A percentile compares a stretch with the other conserved stretches of the same genome.
Conservation (phyloP, 257 asterid species). For the Solanum bulbocastanum region DNA sequence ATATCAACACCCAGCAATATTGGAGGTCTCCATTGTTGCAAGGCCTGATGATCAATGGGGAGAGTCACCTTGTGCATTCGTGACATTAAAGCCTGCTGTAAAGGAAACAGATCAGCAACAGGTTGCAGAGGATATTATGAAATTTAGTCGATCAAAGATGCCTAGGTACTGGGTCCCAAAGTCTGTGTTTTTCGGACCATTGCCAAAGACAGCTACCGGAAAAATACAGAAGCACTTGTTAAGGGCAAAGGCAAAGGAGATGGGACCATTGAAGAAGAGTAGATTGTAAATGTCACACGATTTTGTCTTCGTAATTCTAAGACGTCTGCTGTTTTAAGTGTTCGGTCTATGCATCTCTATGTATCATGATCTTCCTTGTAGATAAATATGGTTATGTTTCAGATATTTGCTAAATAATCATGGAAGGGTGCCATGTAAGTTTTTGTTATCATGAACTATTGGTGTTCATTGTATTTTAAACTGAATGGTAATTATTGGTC, state of each 20-base stretch:
- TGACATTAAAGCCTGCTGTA: slow-evolving; percentile 48
- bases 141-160: slow-evolving; percentile 65
- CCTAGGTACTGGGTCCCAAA: slow-evolving; percentile 83
- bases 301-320: not conserved
- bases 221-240: slow-evolving; percentile 87
- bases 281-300: slow-evolving; percentile 20
- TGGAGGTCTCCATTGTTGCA: slow-evolving; percentile 85
- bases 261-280: slow-evolving; percentile 77
- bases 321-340: not conserved
- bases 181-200: slow-evolving; percentile 70
- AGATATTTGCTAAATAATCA: not conserved
- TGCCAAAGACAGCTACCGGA: slow-evolving; percentile 97
- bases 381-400: not conserved
- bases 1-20: slow-evolving; percentile 63
- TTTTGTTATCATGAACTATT: not conserved
- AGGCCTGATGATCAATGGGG: slow-evolving; percentile 91
- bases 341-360: not conserved
- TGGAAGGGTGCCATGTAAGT: not conserved
- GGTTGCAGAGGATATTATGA: slow-evolving; percentile 65
- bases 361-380: not conserved
- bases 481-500: not conserved
- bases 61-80: slow-evolving; percentile 93
- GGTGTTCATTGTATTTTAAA: not conserved
- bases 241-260: slow-evolving; percentile 79
- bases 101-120: slow-evolving; percentile 25